phyloP scores from a whole-genome alignment of 1,284 basidiomycete species.

The Heterobasidion irregulare region DNA sequence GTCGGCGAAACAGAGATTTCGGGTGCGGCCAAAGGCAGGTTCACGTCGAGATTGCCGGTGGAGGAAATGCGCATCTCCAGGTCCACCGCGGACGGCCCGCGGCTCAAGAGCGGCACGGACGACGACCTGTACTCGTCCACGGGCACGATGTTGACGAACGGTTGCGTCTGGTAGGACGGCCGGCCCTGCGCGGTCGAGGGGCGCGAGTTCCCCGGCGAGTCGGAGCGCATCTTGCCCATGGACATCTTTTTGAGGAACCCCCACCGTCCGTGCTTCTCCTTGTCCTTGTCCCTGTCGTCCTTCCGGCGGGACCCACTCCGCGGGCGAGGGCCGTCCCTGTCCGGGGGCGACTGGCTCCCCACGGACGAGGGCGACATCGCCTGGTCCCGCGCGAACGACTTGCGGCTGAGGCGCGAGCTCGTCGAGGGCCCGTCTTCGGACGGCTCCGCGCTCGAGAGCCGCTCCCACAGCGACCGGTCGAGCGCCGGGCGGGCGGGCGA shows the following conservation, averaged over 20 bases:
- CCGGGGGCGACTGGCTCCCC: slow-evolving; percentile 9
- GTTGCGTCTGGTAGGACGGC: background rate
- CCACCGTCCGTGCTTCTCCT: slow-evolving; percentile 67
- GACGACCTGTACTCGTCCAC: background rate
- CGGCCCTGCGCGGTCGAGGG: slow-evolving; percentile 20
- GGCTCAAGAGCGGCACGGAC: slow-evolving; percentile 3
- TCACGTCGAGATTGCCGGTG: background rate
- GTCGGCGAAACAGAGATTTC: background rate
- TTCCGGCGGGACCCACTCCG: slow-evolving; percentile 16
- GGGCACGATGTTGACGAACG: background rate
- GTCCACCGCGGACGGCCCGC: background rate
- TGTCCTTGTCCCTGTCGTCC: slow-evolving; percentile 28
- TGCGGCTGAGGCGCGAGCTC: background rate
- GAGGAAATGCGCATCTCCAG: background rate
- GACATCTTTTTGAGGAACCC: slow-evolving; percentile 96
- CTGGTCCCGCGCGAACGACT: slow-evolving; percentile 1
- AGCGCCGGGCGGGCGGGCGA: slow-evolving; percentile 34
- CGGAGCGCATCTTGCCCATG: slow-evolving; percentile 77
- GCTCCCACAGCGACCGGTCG: slow-evolving; percentile 24
- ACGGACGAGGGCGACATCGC: slow-evolving; percentile 16
- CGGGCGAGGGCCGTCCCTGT: slow-evolving; percentile 17
- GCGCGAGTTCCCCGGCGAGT: slow-evolving; percentile 31
- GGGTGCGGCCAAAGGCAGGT: background rate
- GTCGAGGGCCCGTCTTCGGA: background rate
- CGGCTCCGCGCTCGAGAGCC: slow-evolving; percentile 1